Base-by-base conservation (phyloP, 305 asterid genomes). In the Solanum hybrid region DNA sequence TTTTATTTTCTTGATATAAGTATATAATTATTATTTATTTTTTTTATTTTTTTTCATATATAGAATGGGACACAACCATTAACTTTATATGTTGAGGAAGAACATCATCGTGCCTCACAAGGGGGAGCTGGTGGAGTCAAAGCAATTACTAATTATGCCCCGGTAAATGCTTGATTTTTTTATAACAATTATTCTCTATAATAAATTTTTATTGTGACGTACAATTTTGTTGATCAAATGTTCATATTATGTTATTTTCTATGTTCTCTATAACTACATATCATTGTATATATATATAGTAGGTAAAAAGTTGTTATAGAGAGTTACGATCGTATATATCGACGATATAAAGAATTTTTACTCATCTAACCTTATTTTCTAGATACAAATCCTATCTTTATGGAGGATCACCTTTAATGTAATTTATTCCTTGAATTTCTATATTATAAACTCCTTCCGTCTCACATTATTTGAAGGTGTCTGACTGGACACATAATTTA, bases 91-190 rank as follows among this genome's bases (percentile, higher is more conserved):
- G 96, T 96, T 46, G 98, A 96, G 69, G 96, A 94, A 51, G 95
- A 89, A 86, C 51, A 90, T 92, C 98, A 94, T 89, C 98, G 99
- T 34, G 97, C 99, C 14, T 35, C 94, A 34, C 93, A 92, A 22
- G 99, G 98, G 37, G 99, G 99, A 64, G 96, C 94, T 81, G 98
- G 99, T 77, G 99, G 98, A 67, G 95, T 96, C 86, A 96, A 97
- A 89, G 94, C 96, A 92, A 94, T 96, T 13, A 95, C 98, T 26
- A 97, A 97, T 88, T 97, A 97, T 91, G 97, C 96, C 29, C 98
- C 99, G 92, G 99, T 97, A 92, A 89, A 84, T 83, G 6, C 34
- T 57, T 2, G 2, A 16, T 57, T 6, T 6, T 18, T 51, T 57
- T 18, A 18, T 57, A 57, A 57, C 24, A 57, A 20, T 57, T 0